These are phyloP conservation scores for Parachlorella kessleri DNA, from an alignment of 139 green algal genomes.

Conservation along the genomic window DNA sequence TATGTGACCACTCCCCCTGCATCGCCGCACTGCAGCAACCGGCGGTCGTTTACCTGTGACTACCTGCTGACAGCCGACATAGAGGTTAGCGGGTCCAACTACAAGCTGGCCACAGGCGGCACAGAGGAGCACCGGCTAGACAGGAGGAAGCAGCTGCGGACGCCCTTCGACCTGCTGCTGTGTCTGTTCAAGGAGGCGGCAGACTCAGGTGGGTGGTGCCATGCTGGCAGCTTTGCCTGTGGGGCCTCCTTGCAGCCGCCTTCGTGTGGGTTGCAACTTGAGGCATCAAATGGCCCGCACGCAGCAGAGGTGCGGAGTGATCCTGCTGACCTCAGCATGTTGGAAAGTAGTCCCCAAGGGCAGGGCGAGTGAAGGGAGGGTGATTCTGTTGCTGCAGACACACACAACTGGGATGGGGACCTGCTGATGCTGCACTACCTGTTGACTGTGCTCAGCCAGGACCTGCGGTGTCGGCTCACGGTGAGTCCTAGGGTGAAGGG, in stretches of 20 bases:
- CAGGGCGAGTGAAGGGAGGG: no score
- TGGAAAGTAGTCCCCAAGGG: no score
- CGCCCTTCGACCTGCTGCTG: conserved; percentile 1
- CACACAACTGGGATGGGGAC: conserved; percentile 32
- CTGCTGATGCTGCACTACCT: conserved; percentile 42
- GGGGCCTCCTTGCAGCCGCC: background rate
- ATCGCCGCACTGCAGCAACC: background rate
- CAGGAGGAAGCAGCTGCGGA: conserved; percentile 9
- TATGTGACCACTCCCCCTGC: background rate
- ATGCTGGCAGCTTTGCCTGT: background rate
- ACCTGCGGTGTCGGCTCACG: conserved; percentile 14
- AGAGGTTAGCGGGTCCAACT: background rate
- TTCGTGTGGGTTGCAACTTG: no score
- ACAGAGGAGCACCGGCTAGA: background rate
- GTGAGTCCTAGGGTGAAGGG: conserved; percentile 6
- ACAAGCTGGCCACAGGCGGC: background rate
- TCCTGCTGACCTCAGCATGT: no score
- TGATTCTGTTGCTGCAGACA: no score
- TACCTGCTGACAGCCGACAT: conserved; percentile 7
- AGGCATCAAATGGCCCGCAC: no score
- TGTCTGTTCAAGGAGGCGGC: conserved; percentile 4
- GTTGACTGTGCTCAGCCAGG: conserved; percentile 25
- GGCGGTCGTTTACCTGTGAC: no score
- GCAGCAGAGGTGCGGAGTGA: no score
- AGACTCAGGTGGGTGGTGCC: conserved; percentile 3